Evolutionary conservation across 2,329 filamentous ascomycete genomes (phyloP).

Genomic region (Mariannaea elegans): DNA sequence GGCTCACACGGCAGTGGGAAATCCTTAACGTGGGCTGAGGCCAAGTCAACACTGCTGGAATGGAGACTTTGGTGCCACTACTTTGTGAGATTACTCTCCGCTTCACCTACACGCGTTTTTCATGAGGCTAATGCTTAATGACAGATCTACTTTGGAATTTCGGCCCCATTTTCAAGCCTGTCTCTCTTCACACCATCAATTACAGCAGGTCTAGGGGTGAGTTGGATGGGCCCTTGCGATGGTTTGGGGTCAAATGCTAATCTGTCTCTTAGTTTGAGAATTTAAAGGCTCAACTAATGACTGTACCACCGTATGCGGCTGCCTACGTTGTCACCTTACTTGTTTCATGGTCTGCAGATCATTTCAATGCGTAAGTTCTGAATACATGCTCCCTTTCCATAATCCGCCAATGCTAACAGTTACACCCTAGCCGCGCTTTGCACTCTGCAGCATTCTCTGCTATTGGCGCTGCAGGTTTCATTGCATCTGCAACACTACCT

Average conservation of each 20-base stretch:
- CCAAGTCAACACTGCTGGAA: conserved; percentile 71
- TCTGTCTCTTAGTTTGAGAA: conserved; percentile 26
- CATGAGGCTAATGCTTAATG: background rate
- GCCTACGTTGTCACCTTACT: conserved; percentile 54
- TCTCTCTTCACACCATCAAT: conserved; percentile 69
- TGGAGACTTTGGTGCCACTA: conserved; percentile 73
- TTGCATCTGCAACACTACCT: conserved; percentile 69
- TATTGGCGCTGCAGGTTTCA: conserved; percentile 59
- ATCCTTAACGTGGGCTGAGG: conserved; percentile 70
- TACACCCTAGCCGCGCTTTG: conserved; percentile 42
- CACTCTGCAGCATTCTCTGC: conserved; percentile 52
- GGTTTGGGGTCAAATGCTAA: conserved; percentile 18
- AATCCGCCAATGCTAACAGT: background rate
- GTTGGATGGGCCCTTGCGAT: background rate
- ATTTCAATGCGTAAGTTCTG: conserved; percentile 54
- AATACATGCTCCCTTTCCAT: fast-evolving
- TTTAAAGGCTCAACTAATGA: conserved; percentile 67
- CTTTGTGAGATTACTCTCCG: conserved; percentile 40
- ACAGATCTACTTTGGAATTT: conserved; percentile 55
- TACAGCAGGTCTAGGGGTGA: conserved; percentile 55
- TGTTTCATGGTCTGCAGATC: conserved; percentile 67
- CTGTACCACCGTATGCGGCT: conserved; percentile 68
- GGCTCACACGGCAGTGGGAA: conserved; percentile 61
- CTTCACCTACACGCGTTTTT: background rate
- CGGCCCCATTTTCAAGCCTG: conserved; percentile 63